These are phyloP conservation scores for Biscogniauxia marginata DNA, from an alignment of 2,329 filamentous ascomycete species.

Conservation along the genomic window DNA sequence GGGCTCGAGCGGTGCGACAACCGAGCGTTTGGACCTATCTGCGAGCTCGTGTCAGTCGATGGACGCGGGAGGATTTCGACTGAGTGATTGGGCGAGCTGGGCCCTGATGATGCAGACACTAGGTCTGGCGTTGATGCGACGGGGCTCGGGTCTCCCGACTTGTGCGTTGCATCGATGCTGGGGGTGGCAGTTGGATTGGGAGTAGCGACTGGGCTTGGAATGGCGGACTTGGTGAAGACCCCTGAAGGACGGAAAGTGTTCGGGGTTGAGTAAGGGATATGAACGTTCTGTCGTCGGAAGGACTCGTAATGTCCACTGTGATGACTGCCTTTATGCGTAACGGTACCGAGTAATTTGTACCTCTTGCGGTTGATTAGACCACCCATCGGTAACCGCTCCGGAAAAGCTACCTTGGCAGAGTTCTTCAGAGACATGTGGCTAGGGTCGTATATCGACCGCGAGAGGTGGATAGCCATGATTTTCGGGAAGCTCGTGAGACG, in stretches of 20 bases:
- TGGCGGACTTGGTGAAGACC: slow-evolving; percentile 65
- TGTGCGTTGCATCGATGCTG: slow-evolving; percentile 37
- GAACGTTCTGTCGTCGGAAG: slow-evolving; percentile 81
- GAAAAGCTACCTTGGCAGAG: slow-evolving; percentile 88
- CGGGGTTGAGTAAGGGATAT: slow-evolving; percentile 78
- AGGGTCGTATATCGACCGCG: slow-evolving; percentile 84
- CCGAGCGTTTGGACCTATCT: slow-evolving; percentile 14
- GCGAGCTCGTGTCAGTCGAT: slow-evolving; percentile 19
- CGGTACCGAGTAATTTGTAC: slow-evolving; percentile 82
- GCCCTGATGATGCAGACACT: slow-evolving; percentile 37
- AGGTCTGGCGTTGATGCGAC: slow-evolving; percentile 49
- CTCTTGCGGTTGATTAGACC: slow-evolving; percentile 73
- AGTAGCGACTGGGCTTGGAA: slow-evolving; percentile 43
- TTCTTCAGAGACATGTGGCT: slow-evolving; percentile 84
- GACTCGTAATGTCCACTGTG: slow-evolving; percentile 97
- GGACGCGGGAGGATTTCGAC: slow-evolving; percentile 27
- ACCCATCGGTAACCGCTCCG: slow-evolving; percentile 80
- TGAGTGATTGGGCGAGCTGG: slow-evolving; percentile 39
- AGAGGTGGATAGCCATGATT: slow-evolving; percentile 87
- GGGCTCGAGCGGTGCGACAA: slow-evolving; percentile 17
- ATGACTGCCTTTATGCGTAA: slow-evolving; percentile 94
- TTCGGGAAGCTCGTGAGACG: slow-evolving; percentile 86
- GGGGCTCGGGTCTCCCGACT: slow-evolving; percentile 39
- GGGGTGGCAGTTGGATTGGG: slow-evolving; percentile 48
- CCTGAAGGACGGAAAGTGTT: slow-evolving; percentile 75